Evolutionary conservation across 805 yeast species (phyloP), one percentile per base, ranked within the genome.

Genomic region (Candida arabinofermentans): DNA sequence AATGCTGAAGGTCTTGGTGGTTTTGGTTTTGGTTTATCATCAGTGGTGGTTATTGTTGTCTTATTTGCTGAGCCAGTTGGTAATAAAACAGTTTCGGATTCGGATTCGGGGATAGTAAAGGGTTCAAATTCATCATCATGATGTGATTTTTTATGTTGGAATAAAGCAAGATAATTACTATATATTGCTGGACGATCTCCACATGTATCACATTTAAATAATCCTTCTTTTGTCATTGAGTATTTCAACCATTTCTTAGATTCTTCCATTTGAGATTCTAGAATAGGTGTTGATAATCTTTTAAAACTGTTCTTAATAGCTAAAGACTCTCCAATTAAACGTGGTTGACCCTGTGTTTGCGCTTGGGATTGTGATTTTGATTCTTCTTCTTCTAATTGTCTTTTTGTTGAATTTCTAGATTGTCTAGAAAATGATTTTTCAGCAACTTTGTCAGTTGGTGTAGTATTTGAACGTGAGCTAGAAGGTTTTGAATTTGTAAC

Each of bases 181-280:
- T 43, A 54, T 26, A 44, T 24, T 8, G 32, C 43, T 10, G 36
- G 38, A 9, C 24, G 32, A 13, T 36, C 42, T 1, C 40, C 12
- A 34, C 59, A 55, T 8, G 50, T 34, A 24, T 44, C 49, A 39
- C 59, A 55, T 31, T 42, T 47, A 38, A 48, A 55, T 10, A 39
- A 40, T 6, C 57, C 58, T 27, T 34, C 37, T 27, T 43, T 26
- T 19, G 57, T 50, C 33, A 55, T 41, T 9, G 53, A 36, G 37
- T 53, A 55, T 19, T 51, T 48, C 29, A 47, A 29, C 37, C 46
- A 34, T 27, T 37, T 39, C 24, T 31, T 34, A 39, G 46, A 13
- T 38, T 37, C 22, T 22, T 39, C 23, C 23, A 39, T 14, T 36
- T 33, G 35, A 13, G 24, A 16, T 10, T 13, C 24, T 33, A 38